phyloP scores from a whole-genome alignment of 176 grass and related monocot genomes.

The Secale cereale region DNA sequence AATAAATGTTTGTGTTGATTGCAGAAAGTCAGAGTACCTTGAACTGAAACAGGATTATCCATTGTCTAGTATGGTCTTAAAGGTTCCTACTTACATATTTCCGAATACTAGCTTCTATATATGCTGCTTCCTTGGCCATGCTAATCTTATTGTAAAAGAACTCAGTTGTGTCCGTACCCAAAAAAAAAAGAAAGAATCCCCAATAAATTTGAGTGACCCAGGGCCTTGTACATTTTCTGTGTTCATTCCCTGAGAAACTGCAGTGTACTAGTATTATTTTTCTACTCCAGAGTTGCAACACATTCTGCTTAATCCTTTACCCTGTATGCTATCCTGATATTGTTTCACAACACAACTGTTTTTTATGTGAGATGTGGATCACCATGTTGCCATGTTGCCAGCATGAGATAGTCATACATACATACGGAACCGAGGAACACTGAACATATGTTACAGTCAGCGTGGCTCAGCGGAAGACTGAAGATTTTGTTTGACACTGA shows the following conservation, averaged over 20 bases:
- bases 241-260: background rate
- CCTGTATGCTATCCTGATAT: background rate
- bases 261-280: background rate
- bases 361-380: slow-evolving; percentile 78
- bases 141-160: background rate
- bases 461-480: slow-evolving; percentile 75
- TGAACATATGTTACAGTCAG: slow-evolving; percentile 76
- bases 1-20: background rate
- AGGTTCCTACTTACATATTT: background rate
- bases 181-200: no score
- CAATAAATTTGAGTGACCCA: no score
- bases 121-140: background rate
- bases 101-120: background rate
- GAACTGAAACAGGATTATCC: background rate
- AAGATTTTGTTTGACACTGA: slow-evolving; percentile 72
- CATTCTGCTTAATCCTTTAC: background rate
- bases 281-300: background rate
- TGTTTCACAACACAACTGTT: background rate
- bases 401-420: slow-evolving; percentile 69
- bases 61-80: background rate
- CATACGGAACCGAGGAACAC: slow-evolving; percentile 93
- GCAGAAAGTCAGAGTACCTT: background rate
- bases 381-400: slow-evolving; percentile 88
- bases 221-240: background rate
- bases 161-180: background rate